Base-by-base conservation (phyloP, 768 basidiomycete species). In the Botryobasidium botryosum region DNA sequence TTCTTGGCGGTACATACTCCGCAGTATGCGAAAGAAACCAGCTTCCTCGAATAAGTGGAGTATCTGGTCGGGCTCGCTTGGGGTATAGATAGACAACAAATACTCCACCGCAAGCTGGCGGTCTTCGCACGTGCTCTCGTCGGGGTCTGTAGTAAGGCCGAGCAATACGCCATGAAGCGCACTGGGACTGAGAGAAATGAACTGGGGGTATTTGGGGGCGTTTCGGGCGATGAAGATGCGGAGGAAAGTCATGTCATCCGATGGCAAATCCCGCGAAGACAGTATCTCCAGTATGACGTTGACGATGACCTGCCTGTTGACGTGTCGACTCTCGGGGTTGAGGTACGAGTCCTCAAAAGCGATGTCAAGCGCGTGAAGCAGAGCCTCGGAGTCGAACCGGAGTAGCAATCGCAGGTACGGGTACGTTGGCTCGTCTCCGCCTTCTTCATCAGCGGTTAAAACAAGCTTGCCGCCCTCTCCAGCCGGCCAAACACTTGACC, bases 141-240 rank as follows among this genome's bases (percentile, higher is more conserved):
- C 86, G 0, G 66, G 56, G 56, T 90, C 86, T 48, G 72, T 67
- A 1, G 85, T 75, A 10, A 99, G 75, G 5, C 72, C 72, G 47
- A 81, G 67, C 40, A 99, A 72, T 53, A 96, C 75, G 32, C 64
- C 68, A 53, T 88, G 79, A 15, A 90, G 66, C 3, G 71, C 65
- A 48, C 71, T 77, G 1, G 79, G 72, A 0, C 78, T 61, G 39
- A 88, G 68, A 21, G 36, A 17, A 23, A 63, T 52, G 59, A 78
- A 86, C 61, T 94, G 90, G 1, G 82, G 77, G 62, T 97, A 99
- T 62, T 96, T 97, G 0, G 94, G 87, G 8, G 94, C 75, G 59
- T 97, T 99, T 47, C 91, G 79, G 3, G 94, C 86, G 46, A 97
- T 71, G 61, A 99, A 99, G 49, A 99, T 97, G 56, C 91, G 77